Percentiles rank a stretch among this genome's conserved stretches.
Conservation (phyloP, 805 yeast species). For the Debaryomyces tyrocola region DNA sequence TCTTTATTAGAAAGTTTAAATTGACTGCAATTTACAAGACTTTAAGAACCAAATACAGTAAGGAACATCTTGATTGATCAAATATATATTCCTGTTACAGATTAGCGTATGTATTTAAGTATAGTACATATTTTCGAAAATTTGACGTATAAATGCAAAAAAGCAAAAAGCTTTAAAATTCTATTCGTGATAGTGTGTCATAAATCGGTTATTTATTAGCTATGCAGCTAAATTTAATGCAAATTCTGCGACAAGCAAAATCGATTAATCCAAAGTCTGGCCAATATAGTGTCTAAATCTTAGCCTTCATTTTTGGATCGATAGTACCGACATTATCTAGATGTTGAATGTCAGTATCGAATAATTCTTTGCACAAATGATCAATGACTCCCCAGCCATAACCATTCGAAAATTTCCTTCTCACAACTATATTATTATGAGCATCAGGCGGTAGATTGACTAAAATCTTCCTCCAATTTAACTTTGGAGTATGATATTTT, state of each 20-base stretch:
- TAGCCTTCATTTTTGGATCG: constrained; percentile 3
- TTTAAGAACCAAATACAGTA: constrained; percentile 20
- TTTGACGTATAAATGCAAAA: no score
- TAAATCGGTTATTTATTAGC: no score
- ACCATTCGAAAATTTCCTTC: constrained; percentile 44
- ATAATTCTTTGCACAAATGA: constrained; percentile 33
- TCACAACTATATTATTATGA: constrained; percentile 44
- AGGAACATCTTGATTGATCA: constrained; percentile 1
- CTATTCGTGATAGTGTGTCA: no score
- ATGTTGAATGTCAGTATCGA: constrained; percentile 6
- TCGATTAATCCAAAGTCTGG: no score
- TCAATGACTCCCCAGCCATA: constrained; percentile 50
- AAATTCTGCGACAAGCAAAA: no score
- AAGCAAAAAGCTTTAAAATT: no score
- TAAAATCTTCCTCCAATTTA: constrained; percentile 46
- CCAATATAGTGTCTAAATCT: constrained; percentile 1
- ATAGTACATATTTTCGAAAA: no score
- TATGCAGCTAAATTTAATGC: no score
- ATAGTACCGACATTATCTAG: neutral
- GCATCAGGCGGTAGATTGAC: constrained; percentile 47
- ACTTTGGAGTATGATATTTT: constrained; percentile 35
- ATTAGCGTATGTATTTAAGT: no score
- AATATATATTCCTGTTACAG: no score
- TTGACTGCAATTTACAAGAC: constrained; percentile 24
- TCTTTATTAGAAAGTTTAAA: constrained; percentile 36